These are phyloP conservation scores for Fusarium liriodendri DNA, from an alignment of 2,329 filamentous ascomycete genomes.

Conservation along the genomic window DNA sequence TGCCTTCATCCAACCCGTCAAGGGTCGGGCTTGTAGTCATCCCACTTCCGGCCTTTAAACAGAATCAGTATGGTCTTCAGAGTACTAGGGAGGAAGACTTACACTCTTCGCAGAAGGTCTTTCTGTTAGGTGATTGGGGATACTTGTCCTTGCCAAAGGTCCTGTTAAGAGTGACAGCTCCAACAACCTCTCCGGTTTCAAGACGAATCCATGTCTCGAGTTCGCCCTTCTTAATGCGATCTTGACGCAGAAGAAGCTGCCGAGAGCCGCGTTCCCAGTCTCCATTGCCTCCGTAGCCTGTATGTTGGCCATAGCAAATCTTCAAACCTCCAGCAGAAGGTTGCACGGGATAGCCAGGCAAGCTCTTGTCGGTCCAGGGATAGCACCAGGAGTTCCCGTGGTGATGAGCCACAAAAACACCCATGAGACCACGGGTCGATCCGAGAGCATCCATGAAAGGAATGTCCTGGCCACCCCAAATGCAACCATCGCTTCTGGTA, in stretches of 20 bases:
- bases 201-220: conserved; percentile 68
- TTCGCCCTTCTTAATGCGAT: conserved; percentile 55
- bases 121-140: conserved; percentile 49
- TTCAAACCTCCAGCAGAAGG: conserved; percentile 44
- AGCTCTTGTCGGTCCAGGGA: conserved; percentile 43
- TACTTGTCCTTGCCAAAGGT: conserved; percentile 67
- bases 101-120: conserved; percentile 21
- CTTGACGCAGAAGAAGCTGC: conserved; percentile 24
- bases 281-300: conserved; percentile 74
- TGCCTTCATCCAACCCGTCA: background rate
- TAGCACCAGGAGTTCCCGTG: conserved; percentile 66
- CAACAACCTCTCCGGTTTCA: conserved; percentile 62
- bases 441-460: conserved; percentile 68
- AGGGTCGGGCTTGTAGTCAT: conserved; percentile 4
- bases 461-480: conserved; percentile 59
- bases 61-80: background rate
- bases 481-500: conserved; percentile 50
- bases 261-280: conserved; percentile 67
- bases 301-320: conserved; percentile 68
- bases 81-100: background rate
- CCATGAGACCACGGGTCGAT: conserved; percentile 60
- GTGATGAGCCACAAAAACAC: conserved; percentile 69
- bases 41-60: background rate
- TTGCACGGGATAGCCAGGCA: conserved; percentile 6
- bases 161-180: conserved; percentile 62